Base-by-base conservation (phyloP, 1,139 yeast species). In the Scheffersomyces illinoinensis region DNA sequence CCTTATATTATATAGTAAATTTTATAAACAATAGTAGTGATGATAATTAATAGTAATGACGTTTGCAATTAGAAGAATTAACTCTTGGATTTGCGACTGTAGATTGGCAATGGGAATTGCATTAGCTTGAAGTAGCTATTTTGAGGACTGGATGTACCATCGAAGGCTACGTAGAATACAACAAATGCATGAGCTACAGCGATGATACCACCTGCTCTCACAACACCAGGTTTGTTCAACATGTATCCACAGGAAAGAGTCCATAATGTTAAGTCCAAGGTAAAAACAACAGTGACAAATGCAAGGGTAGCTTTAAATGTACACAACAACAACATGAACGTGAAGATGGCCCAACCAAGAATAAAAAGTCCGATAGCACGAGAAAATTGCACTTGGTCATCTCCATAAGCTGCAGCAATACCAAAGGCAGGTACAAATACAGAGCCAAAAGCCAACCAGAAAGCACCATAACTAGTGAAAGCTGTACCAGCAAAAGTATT, bases 271-370 rank as follows among this genome's bases (percentile, higher is more conserved):
- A 80, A 59, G 65, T 72, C 73, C 58, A 82, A 72, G 55, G 68
- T 68, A 57, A 73, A 64, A 64, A 81, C 79, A 57, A 81, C 71
- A 6, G 66, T 66, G 58, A 75, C 71, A 56, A 82, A 71, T 33
- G 80, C 79, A 43, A 75, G 68, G 2, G 86, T 82, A 4, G 85
- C 76, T 61, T 82, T 82, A 61, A 78, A 66, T 2, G 84, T 79
- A 50, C 76, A 70, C 50, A 76, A 64, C 60, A 77, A 68, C 56
- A 82, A 64, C 69, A 80, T 67, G 61, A 77, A 73, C 8, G 84
- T 74, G 61, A 82, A 82, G 8, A 82, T 70, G 7, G 76, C 76
- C 86, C 86, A 83, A 0, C 81, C 81, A 26, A 81, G 58, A 49
- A 81, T 68, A 69, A 71, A 81, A 53, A 82, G 71, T 3, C 83